Conservation (phyloP, 345 rosid species). For the Eucalyptus sideroxylon region DNA sequence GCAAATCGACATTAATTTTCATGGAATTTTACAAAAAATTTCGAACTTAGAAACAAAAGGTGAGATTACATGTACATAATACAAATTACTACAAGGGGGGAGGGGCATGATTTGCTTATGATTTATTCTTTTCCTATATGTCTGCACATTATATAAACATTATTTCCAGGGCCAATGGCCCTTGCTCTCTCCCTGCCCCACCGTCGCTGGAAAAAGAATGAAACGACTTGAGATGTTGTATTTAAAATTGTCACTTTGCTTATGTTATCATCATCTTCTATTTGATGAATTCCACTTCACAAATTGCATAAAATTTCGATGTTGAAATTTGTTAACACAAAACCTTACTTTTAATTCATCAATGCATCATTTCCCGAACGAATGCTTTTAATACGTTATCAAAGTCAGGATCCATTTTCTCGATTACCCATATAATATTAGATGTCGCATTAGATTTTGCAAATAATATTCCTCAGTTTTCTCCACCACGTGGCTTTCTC, state of each 20-base stretch:
- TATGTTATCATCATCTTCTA: background rate
- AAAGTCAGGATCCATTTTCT: background rate
- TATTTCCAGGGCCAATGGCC: background rate
- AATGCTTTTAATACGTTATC: background rate
- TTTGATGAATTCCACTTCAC: background rate
- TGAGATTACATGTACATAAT: background rate
- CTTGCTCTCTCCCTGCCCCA: background rate
- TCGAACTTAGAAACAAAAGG: background rate
- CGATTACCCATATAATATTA: background rate
- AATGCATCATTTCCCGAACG: background rate
- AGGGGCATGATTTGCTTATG: background rate
- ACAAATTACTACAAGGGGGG: background rate
- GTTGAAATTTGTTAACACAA: background rate
- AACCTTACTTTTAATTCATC: background rate
- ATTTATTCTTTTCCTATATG: no score
- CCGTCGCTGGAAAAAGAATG: background rate
- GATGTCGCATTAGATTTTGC: background rate
- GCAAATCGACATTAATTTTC: background rate
- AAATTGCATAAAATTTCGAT: background rate
- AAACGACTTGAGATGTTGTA: background rate
- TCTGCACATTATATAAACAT: background rate
- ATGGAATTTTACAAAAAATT: background rate
- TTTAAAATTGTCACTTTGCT: background rate
- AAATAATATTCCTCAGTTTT: background rate
- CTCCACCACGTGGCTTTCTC: background rate